These are phyloP conservation scores for Urostyla sp. DNA, from an alignment of 73 alveolate genomes.

Conservation along the genomic window DNA sequence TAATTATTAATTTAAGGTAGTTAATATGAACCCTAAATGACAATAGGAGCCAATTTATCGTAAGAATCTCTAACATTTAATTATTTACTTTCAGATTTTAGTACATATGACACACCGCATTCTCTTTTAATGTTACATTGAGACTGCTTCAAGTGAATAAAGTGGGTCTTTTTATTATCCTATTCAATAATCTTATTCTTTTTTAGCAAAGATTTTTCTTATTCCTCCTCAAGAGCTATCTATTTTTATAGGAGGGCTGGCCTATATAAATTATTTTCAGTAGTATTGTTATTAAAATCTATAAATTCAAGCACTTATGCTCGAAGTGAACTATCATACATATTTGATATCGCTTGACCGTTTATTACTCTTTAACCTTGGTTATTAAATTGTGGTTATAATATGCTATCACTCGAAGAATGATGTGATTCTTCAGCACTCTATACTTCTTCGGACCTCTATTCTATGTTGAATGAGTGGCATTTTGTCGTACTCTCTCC, in stretches of 20 bases:
- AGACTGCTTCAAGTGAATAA: constrained; percentile 54
- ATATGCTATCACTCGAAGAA: too few species aligned
- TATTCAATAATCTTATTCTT: constrained; percentile 20
- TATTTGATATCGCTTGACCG: constrained; percentile 25
- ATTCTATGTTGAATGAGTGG: too few species aligned
- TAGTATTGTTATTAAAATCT: constrained; percentile 26
- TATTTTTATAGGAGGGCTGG: constrained; percentile 27
- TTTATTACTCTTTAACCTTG: too few species aligned
- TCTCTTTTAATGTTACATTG: constrained; percentile 50
- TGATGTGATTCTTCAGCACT: too few species aligned
- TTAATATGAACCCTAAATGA: constrained; percentile 58
- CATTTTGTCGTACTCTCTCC: too few species aligned
- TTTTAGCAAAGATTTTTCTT: not conserved
- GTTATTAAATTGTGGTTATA: too few species aligned
- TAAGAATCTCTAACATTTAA: constrained; percentile 34
- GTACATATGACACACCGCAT: constrained; percentile 48
- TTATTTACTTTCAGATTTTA: constrained; percentile 40
- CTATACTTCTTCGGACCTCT: too few species aligned
- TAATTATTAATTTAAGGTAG: constrained; percentile 15
- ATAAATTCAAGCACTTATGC: constrained; percentile 4
- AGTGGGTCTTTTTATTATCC: constrained; percentile 27
- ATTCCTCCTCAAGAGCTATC: not conserved
- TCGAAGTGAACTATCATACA: constrained; percentile 18
- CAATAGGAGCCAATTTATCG: constrained; percentile 51
- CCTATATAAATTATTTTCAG: constrained; percentile 26